Evolutionary conservation across 345 rosid species (phyloP).

Genomic region (Camelina hispida): DNA sequence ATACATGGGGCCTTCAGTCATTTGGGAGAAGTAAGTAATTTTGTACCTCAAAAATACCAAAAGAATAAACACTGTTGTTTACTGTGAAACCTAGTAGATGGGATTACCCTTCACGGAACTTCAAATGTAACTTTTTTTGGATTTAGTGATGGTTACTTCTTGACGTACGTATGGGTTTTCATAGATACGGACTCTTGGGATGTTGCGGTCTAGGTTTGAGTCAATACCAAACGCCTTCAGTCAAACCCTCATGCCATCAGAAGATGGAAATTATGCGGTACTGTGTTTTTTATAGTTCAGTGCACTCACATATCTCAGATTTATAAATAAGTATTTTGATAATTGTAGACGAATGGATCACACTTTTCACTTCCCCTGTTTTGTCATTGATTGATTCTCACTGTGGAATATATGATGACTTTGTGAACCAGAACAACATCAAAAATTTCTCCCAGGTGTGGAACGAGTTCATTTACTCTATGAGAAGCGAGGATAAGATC

Average conservation of each 20-base stretch:
- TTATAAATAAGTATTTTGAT: conserved; percentile 11
- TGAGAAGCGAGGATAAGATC: conserved; percentile 89
- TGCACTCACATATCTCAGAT: conserved; percentile 5
- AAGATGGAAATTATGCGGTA: conserved; percentile 49
- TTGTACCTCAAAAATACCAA: not conserved
- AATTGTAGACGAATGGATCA: conserved; percentile 23
- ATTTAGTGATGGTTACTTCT: conserved; percentile 30
- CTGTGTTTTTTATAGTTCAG: not conserved
- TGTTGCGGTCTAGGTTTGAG: conserved; percentile 91
- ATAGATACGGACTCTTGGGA: conserved; percentile 93
- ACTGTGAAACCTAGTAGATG: conserved; percentile 8
- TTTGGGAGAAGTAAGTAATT: conserved; percentile 86
- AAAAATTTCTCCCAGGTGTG: conserved; percentile 81
- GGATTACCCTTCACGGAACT: conserved; percentile 4
- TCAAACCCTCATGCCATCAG: conserved; percentile 66
- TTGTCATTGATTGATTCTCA: conserved; percentile 25
- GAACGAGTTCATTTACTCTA: conserved; percentile 80
- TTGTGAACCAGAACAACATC: conserved; percentile 54
- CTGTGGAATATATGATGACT: conserved; percentile 57
- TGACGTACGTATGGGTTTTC: conserved; percentile 34
- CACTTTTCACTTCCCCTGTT: conserved; percentile 3
- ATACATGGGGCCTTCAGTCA: conserved; percentile 94
- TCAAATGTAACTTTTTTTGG: conserved; percentile 21
- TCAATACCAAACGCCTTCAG: conserved; percentile 76
- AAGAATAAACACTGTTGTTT: not conserved